Percentiles rank a stretch among this genome's conserved stretches.
These are phyloP conservation scores for Taphrina populina DNA, from an alignment of 1,139 yeast species.

Conservation along the genomic window DNA sequence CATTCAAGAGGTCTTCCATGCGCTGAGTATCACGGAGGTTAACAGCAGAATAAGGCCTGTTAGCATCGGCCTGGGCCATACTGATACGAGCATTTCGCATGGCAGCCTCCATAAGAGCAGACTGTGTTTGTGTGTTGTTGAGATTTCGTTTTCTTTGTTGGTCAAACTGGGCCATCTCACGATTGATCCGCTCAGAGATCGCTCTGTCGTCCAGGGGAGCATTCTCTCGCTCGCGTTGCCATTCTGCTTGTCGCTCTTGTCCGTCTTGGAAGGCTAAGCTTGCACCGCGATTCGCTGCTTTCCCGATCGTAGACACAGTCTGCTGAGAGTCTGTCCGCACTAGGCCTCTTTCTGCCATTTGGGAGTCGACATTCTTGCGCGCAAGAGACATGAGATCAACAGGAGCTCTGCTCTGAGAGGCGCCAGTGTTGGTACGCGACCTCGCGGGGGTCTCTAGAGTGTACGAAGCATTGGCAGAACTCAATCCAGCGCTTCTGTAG, in stretches of 20 bases:
- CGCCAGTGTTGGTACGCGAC: slow-evolving; percentile 24
- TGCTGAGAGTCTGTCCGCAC: slow-evolving; percentile 14
- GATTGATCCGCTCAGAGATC: slow-evolving; percentile 26
- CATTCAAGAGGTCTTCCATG: slow-evolving; percentile 27
- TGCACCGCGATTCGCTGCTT: slow-evolving; percentile 16
- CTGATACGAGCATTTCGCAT: slow-evolving; percentile 22
- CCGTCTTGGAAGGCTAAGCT: slow-evolving; percentile 23
- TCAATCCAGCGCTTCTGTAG: slow-evolving; percentile 6
- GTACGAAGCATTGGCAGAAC: neutral
- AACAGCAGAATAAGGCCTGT: slow-evolving; percentile 27
- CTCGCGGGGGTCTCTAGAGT: neutral
- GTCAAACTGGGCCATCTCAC: slow-evolving; percentile 32
- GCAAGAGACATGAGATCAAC: slow-evolving; percentile 29
- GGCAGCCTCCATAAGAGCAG: slow-evolving; percentile 31
- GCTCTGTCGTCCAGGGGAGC: slow-evolving; percentile 16
- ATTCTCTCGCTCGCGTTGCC: slow-evolving; percentile 14
- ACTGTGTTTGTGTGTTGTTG: slow-evolving; percentile 24
- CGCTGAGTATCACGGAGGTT: slow-evolving; percentile 19
- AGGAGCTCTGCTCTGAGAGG: slow-evolving; percentile 12
- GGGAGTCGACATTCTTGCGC: slow-evolving; percentile 20
- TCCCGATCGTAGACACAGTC: slow-evolving; percentile 8
- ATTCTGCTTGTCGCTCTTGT: slow-evolving; percentile 18
- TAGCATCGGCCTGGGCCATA: slow-evolving; percentile 22
- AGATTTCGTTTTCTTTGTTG: slow-evolving; percentile 24
- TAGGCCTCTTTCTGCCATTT: slow-evolving; percentile 31